These are phyloP conservation scores for Penstemon eatonii DNA, from an alignment of 257 asterid genomes.

Conservation along the genomic window DNA sequence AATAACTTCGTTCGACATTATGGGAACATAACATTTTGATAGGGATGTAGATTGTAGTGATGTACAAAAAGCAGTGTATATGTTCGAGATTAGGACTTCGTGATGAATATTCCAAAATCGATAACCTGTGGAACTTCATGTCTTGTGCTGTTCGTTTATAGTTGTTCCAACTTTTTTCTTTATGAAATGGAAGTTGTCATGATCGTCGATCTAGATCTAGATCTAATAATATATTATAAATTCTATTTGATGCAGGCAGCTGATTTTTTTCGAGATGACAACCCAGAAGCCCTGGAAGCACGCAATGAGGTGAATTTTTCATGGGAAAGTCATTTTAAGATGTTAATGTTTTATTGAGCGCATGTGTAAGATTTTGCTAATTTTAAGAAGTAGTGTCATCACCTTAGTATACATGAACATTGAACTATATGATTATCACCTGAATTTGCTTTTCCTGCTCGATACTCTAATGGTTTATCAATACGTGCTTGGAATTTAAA, in stretches of 20 bases:
- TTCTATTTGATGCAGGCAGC: conserved; percentile 65
- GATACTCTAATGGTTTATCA: conserved; percentile 8
- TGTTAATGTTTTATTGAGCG: not conserved
- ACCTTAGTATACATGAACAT: not conserved
- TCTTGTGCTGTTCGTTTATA: not conserved
- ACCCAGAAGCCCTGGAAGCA: conserved; percentile 96
- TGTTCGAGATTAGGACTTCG: not conserved
- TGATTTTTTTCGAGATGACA: conserved; percentile 95
- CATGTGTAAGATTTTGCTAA: conserved; percentile 2
- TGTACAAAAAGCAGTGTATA: not conserved
- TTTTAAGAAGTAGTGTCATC: conserved; percentile 2
- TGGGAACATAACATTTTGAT: not conserved
- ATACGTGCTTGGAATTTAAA: not conserved
- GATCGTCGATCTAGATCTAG: conserved; percentile 13
- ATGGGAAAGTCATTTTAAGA: not conserved
- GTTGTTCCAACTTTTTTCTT: conserved; percentile 10
- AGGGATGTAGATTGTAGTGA: not conserved
- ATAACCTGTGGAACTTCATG: not conserved
- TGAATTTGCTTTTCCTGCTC: conserved; percentile 26
- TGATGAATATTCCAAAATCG: not conserved
- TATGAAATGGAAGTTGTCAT: conserved; percentile 20
- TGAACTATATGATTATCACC: conserved; percentile 19
- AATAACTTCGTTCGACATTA: not conserved
- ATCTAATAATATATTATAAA: conserved; percentile 16
- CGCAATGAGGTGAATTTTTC: conserved; percentile 80